phyloP scores from a whole-genome alignment of 106 monocot species.

The Dendrobium catenatum region DNA sequence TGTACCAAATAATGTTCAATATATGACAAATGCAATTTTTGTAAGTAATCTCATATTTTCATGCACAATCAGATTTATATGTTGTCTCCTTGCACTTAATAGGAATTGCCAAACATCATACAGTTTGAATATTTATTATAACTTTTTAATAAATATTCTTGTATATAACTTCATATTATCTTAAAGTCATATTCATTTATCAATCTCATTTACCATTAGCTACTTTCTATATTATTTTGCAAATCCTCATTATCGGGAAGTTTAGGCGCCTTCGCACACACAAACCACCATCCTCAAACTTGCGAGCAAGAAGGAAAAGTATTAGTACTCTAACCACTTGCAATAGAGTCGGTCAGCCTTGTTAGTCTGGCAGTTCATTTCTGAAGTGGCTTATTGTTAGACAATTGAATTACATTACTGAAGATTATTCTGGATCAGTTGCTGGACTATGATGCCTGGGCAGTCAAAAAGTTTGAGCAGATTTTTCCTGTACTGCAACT shows the following conservation, averaged over 20 bases:
- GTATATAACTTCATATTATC: not conserved
- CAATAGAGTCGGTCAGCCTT: not conserved
- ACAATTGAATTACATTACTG: not conserved
- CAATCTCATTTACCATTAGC: not conserved
- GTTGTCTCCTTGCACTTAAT: not conserved
- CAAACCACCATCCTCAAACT: not conserved
- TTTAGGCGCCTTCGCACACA: not conserved
- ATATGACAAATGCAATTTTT: not conserved
- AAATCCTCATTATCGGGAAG: not conserved
- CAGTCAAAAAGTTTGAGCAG: not conserved
- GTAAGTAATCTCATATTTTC: not conserved
- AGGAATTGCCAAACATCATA: not conserved
- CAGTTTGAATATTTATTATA: not conserved
- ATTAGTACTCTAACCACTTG: not conserved
- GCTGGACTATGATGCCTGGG: not conserved
- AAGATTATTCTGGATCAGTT: not conserved
- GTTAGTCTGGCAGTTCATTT: not conserved
- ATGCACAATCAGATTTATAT: not conserved
- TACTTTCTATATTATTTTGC: conserved; percentile 1
- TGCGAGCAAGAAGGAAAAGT: not conserved
- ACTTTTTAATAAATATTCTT: not conserved
- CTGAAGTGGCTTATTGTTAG: not conserved
- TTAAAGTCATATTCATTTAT: not conserved
- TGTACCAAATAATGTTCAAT: not conserved
- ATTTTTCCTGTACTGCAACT: not conserved